Evolutionary conservation across 2,329 filamentous ascomycete genomes (phyloP), one percentile per base, ranked within the genome.

Genomic region (Calonectria montana): DNA sequence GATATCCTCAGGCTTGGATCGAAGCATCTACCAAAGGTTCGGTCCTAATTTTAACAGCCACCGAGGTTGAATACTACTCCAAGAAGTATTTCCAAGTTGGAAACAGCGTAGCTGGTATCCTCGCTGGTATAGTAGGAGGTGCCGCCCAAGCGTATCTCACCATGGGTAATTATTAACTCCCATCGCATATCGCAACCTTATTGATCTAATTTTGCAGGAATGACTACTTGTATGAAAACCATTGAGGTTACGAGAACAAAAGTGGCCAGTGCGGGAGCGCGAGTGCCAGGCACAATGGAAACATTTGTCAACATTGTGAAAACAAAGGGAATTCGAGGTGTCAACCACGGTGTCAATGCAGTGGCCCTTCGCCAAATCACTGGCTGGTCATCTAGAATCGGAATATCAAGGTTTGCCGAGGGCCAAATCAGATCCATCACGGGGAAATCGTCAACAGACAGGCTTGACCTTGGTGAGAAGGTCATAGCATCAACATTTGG

Each of bases 221-320:
- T 72, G 37, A 72, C 66, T 5, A 69, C 70, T 23, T 72, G 70
- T n/a, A 72, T 72, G 70, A 69, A 72, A 43, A 69, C 70, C 0
- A 64, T 69, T 27, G 70, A 72, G 18, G 70, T 72, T 4, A 72
- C 70, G 16, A 69, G 70, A 45, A 31, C 41, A 23, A 69, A 72
- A 39, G 43, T 47, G 9, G 43, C 59, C 21, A 31, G 16, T 10
- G 43, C 61, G 4, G 53, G 59, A 57, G 27, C 27, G n/a, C 43
- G 61, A 9, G 61, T 72, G 4, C 70, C 66, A 8, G 70, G 70
- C 21, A 64, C 70, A 25, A 72, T 72, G 61, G 65, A 72, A 43
- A 68, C 66, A 3, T 72, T 72, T 41, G 21, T 69, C 21, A 16
- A 53, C 27, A 72, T 72, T 43, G 16, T 72, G 13, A 50, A 62